A percentile compares a stretch with the other conserved stretches of the same genome.
These are phyloP conservation scores for Sporormia fimetaria DNA, from an alignment of 495 filamentous ascomycete species.

Conservation along the genomic window DNA sequence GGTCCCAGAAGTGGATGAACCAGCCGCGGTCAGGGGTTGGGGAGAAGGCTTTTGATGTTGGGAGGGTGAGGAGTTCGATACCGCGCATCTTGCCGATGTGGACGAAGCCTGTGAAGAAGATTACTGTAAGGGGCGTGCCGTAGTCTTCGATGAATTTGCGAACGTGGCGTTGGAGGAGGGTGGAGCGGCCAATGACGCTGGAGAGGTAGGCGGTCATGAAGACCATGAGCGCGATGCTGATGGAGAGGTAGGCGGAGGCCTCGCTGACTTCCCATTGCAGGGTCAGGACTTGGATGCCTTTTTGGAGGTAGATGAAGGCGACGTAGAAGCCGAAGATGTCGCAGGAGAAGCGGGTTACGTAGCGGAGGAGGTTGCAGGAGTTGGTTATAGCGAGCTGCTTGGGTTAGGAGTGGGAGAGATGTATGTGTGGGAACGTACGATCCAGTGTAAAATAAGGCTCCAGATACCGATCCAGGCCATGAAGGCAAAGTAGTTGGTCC, in stretches of 20 bases:
- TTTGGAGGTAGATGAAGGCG: slow-evolving; percentile 38
- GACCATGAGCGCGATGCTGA: slow-evolving; percentile 33
- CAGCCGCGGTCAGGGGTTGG: slow-evolving; percentile 69
- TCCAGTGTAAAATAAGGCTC: slow-evolving; percentile 37
- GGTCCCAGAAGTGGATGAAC: slow-evolving; percentile 84
- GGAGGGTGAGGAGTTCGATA: slow-evolving; percentile 37
- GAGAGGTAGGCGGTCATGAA: slow-evolving; percentile 31
- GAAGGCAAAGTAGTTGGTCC: slow-evolving; percentile 31
- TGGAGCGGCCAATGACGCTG: slow-evolving; percentile 30
- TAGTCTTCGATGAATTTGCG: slow-evolving; percentile 36
- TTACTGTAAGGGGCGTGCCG: slow-evolving; percentile 51
- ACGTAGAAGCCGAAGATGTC: slow-evolving; percentile 39
- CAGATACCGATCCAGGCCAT: slow-evolving; percentile 35
- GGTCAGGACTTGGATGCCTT: slow-evolving; percentile 28
- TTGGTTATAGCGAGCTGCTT: slow-evolving; percentile 33
- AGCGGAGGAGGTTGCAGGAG: slow-evolving; percentile 34
- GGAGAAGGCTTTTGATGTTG: slow-evolving; percentile 53
- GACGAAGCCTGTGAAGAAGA: slow-evolving; percentile 83
- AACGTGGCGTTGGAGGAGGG: slow-evolving; percentile 28
- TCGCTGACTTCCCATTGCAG: slow-evolving; percentile 26
- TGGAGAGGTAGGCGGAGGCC: slow-evolving; percentile 30
- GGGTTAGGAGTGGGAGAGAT: too few species aligned
- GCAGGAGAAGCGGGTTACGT: slow-evolving; percentile 37
- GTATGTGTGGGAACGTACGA: slow-evolving; percentile 18
- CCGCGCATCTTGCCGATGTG: slow-evolving; percentile 68